A percentile compares a stretch with the other conserved stretches of the same genome.
Evolutionary conservation across 257 asterid species (phyloP).

Genomic region (Rhazya stricta): DNA sequence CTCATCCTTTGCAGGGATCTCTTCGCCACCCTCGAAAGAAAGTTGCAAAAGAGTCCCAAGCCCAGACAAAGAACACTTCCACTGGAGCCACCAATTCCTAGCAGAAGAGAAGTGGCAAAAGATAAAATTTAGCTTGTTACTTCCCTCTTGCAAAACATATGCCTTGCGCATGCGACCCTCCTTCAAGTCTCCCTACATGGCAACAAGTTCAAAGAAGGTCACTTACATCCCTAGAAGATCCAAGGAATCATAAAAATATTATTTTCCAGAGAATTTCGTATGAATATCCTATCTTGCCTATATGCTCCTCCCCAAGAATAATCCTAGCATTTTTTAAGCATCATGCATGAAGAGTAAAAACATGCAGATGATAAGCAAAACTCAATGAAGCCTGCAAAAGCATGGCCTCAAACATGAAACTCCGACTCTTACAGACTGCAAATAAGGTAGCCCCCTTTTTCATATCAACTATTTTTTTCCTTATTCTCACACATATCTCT

Average conservation of each 20-base stretch:
- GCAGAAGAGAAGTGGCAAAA: conserved; percentile 57
- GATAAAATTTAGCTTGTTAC: conserved; percentile 53
- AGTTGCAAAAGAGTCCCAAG: conserved; percentile 86
- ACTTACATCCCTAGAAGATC: conserved; percentile 78
- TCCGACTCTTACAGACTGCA: no score
- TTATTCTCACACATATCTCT: no score
- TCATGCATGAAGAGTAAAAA: not conserved
- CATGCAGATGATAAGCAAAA: no score
- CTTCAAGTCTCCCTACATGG: conserved; percentile 93
- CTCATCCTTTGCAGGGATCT: conserved; percentile 84
- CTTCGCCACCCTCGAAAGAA: conserved; percentile 94
- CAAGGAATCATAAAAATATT: not conserved
- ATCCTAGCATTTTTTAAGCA: not conserved
- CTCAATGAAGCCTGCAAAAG: no score
- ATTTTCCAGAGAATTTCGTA: no score
- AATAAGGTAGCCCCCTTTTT: no score
- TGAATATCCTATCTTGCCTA: no score
- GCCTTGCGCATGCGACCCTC: conserved; percentile 97
- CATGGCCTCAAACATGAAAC: no score
- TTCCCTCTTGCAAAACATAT: conserved; percentile 73
- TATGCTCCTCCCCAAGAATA: no score
- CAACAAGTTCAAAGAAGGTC: conserved; percentile 80
- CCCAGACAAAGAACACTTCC: conserved; percentile 80
- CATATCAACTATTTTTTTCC: no score
- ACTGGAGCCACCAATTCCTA: conserved; percentile 79